These are phyloP conservation scores for Prunus salicina DNA, from an alignment of 306 rosid species.

Conservation along the genomic window DNA sequence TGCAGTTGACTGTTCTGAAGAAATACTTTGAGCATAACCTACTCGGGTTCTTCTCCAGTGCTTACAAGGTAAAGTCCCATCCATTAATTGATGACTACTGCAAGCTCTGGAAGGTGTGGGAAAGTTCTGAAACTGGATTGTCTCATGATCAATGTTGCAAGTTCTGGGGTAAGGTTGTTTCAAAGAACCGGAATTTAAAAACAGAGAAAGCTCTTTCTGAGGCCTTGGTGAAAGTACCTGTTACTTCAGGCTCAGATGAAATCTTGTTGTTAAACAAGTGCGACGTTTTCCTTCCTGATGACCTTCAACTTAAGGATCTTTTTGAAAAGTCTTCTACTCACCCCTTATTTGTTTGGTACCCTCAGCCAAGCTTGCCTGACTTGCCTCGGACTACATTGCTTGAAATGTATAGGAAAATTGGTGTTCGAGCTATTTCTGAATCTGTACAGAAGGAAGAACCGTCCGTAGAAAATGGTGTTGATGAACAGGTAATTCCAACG, in stretches of 20 bases:
- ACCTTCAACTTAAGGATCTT: slow-evolving; percentile 56
- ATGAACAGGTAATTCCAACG: slow-evolving; percentile 24
- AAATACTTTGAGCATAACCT: slow-evolving; percentile 29
- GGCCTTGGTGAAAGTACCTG: slow-evolving; percentile 52
- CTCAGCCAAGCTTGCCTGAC: slow-evolving; percentile 35
- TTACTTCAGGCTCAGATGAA: slow-evolving; percentile 23
- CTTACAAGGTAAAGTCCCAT: slow-evolving; percentile 30
- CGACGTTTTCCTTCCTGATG: slow-evolving; percentile 58
- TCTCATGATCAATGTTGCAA: slow-evolving; percentile 44
- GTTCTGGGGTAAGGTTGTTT: slow-evolving; percentile 48
- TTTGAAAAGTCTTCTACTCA: slow-evolving; percentile 33
- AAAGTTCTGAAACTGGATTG: slow-evolving; percentile 29
- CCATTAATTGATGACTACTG: slow-evolving; percentile 57
- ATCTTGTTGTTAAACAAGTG: slow-evolving; percentile 40
- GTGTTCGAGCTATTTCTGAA: slow-evolving; percentile 59
- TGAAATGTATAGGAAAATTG: slow-evolving; percentile 48
- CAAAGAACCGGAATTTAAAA: slow-evolving; percentile 20
- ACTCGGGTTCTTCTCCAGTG: slow-evolving; percentile 37
- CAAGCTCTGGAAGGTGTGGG: slow-evolving; percentile 64
- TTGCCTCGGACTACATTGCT: slow-evolving; percentile 29
- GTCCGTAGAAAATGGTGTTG: not conserved
- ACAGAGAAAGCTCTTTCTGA: slow-evolving; percentile 30
- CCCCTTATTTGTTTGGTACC: slow-evolving; percentile 68
- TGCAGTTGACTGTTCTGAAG: slow-evolving; percentile 36
- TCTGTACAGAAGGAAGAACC: slow-evolving; percentile 44